Evolutionary conservation across 495 filamentous ascomycete species (phyloP), one percentile per base, ranked within the genome.

Genomic region (Neurospora sp.): DNA sequence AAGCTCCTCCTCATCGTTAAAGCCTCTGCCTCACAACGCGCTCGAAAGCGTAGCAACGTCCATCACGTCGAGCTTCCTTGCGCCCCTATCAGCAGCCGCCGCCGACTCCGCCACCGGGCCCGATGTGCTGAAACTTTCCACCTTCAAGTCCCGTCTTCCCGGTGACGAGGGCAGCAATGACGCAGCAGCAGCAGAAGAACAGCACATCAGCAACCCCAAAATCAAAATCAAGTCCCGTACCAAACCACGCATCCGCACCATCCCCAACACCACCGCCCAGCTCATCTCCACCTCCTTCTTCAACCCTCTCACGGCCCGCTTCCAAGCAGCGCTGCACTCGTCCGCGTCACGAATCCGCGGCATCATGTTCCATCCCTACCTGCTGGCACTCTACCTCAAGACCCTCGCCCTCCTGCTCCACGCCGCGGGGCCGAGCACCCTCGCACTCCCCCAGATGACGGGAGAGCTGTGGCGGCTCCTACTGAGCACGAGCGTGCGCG

Each of bases 201-300:
- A 76, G 7, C 2, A 39, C 10, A 44, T 35, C 4, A 35, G 48
- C 71, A 72, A 61, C n/a, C 74, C 42, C 79, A 76, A 69, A 35
- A 27, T 53, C 71, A 72, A 53, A 9, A 73, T 40, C 78, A 76
- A 69, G 40, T 76, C 61, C 74, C 75, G 68, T 61, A 16, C 78
- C n/a, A 82, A 78, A 59, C 89, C 89, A 41, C 88, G 91, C 12
- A 83, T 88, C 71, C 90, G 89, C 74, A 85, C 89, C 1, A 91
- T 90, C 37, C 86, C 91, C 7, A 97, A 94, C 77, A 89, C 89
- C 22, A 87, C 97, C 1, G 89, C 94, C 40, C 87, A 88, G 35
- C 84, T 97, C 40, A 88, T 97, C 48, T 84, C 86, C 0, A 85
- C 90, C 0, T 88, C 88, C 8, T 96, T 97, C 83, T 97, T 98